A percentile compares a stretch with the other conserved stretches of the same genome.
Evolutionary conservation across 495 filamentous ascomycete species (phyloP).

Genomic region (Tricharina praecox): DNA sequence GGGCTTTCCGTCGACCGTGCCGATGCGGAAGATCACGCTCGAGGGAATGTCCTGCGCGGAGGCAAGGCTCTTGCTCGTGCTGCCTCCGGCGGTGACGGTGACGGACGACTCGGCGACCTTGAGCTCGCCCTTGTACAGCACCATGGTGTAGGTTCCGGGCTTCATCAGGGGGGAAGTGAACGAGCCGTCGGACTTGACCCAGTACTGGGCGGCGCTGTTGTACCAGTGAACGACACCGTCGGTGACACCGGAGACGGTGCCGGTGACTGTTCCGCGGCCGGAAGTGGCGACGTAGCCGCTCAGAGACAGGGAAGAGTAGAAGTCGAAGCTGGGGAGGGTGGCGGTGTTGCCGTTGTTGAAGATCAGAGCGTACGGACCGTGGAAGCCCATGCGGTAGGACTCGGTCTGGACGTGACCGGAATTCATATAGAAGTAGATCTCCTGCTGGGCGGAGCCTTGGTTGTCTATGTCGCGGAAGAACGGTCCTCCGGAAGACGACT

Average conservation of each 20-base stretch:
- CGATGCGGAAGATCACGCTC: constrained; percentile 45
- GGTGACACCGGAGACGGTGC: constrained; percentile 34
- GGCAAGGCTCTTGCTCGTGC: constrained; percentile 37
- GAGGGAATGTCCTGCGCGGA: constrained; percentile 32
- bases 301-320: constrained; percentile 40
- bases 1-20: constrained; percentile 46
- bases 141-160: constrained; percentile 49
- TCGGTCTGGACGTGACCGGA: constrained; percentile 48
- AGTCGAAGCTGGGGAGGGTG: constrained; percentile 38
- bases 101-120: constrained; percentile 38
- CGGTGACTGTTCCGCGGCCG: constrained; percentile 40
- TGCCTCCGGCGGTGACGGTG: constrained; percentile 37
- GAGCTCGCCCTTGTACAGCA: constrained; percentile 48
- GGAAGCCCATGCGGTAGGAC: constrained; percentile 43
- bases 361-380: constrained; percentile 46
- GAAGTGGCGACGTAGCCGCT: constrained; percentile 40
- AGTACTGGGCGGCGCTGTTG: constrained; percentile 47
- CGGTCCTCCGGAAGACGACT: constrained; percentile 39
- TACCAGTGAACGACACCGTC: constrained; percentile 48
- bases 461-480: constrained; percentile 56
- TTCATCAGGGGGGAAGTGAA: constrained; percentile 53
- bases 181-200: constrained; percentile 36
- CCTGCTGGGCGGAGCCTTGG: constrained; percentile 40
- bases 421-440: constrained; percentile 57
- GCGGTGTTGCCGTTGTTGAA: constrained; percentile 43